Percentiles rank a stretch among this genome's conserved stretches.
Evolutionary conservation across 164 flowering plant species (phyloP).

Genomic region (Macadamia integrifolia): DNA sequence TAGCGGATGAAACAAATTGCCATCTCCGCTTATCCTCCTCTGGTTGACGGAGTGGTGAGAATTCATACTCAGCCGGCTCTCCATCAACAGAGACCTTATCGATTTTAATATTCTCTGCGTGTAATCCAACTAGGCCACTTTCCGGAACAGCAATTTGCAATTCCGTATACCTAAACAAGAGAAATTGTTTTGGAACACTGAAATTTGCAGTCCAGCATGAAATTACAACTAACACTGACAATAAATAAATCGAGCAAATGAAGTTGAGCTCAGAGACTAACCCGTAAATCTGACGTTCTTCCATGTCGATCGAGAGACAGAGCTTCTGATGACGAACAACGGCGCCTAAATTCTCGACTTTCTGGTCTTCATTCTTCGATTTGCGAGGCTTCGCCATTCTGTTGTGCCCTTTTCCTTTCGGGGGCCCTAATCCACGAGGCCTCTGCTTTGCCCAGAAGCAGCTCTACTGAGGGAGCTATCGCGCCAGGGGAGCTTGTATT

Average conservation of each 20-base stretch:
- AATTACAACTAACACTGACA: neutral
- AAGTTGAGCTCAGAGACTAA: conserved; percentile 12
- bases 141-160: conserved; percentile 72
- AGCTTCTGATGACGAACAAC: conserved; percentile 92
- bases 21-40: conserved; percentile 58
- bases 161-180: conserved; percentile 58
- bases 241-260: neutral
- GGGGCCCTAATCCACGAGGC: too few species aligned
- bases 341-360: conserved; percentile 45
- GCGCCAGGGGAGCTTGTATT: too few species aligned
- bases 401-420: too few species aligned
- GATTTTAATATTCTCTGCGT: conserved; percentile 83
- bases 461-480: too few species aligned
- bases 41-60: conserved; percentile 52
- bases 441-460: too few species aligned
- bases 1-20: conserved; percentile 53
- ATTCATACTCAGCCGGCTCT: conserved; percentile 66
- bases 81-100: conserved; percentile 75
- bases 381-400: conserved; percentile 92
- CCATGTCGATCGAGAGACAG: conserved; percentile 77
- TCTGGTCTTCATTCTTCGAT: conserved; percentile 61
- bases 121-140: conserved; percentile 74
- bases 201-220: neutral
- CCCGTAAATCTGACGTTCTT: conserved; percentile 71
- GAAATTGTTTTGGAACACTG: too few species aligned